These are phyloP conservation scores for Kentomonas sorsogonicus DNA, from an alignment of 208 protist genomes.

Conservation along the genomic window DNA sequence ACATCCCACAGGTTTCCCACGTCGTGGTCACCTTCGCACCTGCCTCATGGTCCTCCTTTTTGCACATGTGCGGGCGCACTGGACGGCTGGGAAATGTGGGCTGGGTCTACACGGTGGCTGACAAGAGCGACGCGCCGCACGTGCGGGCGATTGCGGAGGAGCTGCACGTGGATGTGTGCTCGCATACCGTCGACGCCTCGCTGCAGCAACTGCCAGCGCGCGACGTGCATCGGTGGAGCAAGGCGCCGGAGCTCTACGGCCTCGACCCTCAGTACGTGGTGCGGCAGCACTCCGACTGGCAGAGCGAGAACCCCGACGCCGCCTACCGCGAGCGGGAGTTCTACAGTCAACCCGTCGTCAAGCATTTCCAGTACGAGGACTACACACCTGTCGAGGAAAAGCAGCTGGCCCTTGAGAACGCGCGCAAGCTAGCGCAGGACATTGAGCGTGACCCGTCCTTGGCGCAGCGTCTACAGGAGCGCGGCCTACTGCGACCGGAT, in stretches of 20 bases:
- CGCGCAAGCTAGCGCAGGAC: conserved; percentile 44
- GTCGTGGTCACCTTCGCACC: conserved; percentile 80
- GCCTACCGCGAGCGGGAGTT: conserved; percentile 68
- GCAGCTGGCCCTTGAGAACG: conserved; percentile 54
- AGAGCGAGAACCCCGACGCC: conserved; percentile 68
- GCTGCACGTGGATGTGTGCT: conserved; percentile 51
- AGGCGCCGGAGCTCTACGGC: conserved; percentile 59
- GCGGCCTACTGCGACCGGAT: conserved; percentile 40
- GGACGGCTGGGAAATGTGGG: conserved; percentile 73
- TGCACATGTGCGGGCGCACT: conserved; percentile 81
- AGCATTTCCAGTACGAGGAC: conserved; percentile 78
- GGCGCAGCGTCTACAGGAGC: conserved; percentile 36
- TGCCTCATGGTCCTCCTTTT: conserved; percentile 50
- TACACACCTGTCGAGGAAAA: conserved; percentile 56
- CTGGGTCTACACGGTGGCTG: conserved; percentile 73
- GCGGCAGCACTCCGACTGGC: conserved; percentile 71
- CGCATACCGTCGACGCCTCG: conserved; percentile 47
- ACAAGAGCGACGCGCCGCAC: conserved; percentile 45
- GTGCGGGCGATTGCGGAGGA: conserved; percentile 59
- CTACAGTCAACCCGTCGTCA: conserved; percentile 49
- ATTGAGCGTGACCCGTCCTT: conserved; percentile 47
- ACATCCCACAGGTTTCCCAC: conserved; percentile 76
- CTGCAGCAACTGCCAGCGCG: conserved; percentile 22
- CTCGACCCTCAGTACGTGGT: conserved; percentile 81
- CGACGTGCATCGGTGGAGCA: conserved; percentile 59